A percentile compares a stretch with the other conserved stretches of the same genome.
phyloP scores from a whole-genome alignment of 1,284 basidiomycete species.

The Sporisorium graminicola region DNA sequence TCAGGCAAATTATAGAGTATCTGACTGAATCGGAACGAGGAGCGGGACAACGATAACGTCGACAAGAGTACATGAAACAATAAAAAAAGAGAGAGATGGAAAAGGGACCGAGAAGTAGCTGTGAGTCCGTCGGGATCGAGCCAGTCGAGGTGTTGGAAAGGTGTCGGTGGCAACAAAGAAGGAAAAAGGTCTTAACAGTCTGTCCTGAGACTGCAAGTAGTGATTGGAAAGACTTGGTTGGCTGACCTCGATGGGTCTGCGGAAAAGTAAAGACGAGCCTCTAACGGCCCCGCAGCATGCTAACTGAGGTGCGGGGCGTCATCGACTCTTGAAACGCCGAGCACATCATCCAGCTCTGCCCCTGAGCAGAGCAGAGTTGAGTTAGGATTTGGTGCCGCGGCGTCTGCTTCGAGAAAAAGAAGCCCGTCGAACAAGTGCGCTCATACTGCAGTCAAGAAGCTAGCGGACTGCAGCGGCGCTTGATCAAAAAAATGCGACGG shows the following conservation, averaged over 20 bases:
- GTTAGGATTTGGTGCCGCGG: not conserved
- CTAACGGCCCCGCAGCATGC: conserved; percentile 26
- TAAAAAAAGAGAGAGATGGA: not conserved
- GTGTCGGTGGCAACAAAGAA: not conserved
- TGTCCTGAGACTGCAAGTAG: conserved; percentile 26
- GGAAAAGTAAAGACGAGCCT: conserved; percentile 2
- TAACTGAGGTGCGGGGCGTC: conserved; percentile 24
- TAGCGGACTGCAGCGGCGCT: conserved; percentile 53
- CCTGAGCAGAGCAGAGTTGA: not conserved
- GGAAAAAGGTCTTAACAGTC: conserved; percentile 19
- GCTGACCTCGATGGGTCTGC: not conserved
- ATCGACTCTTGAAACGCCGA: conserved; percentile 12
- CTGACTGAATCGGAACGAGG: conserved; percentile 4
- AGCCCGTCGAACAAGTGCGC: conserved; percentile 13
- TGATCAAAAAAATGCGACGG: conserved; percentile 51
- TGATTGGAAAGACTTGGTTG: not conserved
- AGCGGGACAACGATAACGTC: conserved; percentile 8
- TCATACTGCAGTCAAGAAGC: conserved; percentile 53
- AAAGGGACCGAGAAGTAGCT: not conserved
- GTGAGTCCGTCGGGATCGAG: conserved; percentile 5
- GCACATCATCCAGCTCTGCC: not conserved
- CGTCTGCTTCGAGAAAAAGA: not conserved
- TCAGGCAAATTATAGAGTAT: no score
- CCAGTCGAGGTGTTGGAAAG: conserved; percentile 6
- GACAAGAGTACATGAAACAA: conserved; percentile 28